Conservation (phyloP, 192 early-diverging fungal genomes). For the Podochytrium sp. region DNA sequence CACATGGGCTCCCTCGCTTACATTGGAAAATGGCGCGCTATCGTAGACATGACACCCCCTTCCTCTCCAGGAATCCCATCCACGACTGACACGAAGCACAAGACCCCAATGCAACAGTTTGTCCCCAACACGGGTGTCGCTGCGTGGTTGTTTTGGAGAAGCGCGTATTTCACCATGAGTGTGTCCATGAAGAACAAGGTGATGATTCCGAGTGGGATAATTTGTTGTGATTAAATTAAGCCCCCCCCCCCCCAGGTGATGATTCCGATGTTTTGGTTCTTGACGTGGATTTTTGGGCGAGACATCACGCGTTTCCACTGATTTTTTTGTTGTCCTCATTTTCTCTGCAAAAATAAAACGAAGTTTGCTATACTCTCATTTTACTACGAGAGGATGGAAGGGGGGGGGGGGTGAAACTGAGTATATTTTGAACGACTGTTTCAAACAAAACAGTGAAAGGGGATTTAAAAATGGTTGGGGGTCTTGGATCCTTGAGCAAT, state of each 20-base stretch:
- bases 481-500: too few species aligned
- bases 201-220: too few species aligned
- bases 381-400: too few species aligned
- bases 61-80: not conserved
- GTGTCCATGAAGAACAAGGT: conserved; percentile 72
- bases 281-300: conserved; percentile 33
- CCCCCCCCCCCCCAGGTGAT: not conserved
- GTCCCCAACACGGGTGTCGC: conserved; percentile 28
- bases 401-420: too few species aligned
- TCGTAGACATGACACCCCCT: conserved; percentile 31
- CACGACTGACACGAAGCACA: not conserved
- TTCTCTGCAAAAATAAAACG: too few species aligned
- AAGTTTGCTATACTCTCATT: too few species aligned
- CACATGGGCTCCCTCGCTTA: conserved; percentile 72
- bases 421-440: too few species aligned
- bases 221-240: conserved; percentile 69
- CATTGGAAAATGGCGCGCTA: conserved; percentile 57
- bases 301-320: conserved; percentile 22
- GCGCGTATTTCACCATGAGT: conserved; percentile 71
- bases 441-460: too few species aligned
- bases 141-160: conserved; percentile 69
- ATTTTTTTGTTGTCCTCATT: too few species aligned
- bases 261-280: conserved; percentile 28
- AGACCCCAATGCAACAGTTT: not conserved
- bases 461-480: too few species aligned